Evolutionary conservation across 2,329 filamentous ascomycete genomes (phyloP), one percentile per base, ranked within the genome.

Genomic region (Magnaporthiopsis incrustans): DNA sequence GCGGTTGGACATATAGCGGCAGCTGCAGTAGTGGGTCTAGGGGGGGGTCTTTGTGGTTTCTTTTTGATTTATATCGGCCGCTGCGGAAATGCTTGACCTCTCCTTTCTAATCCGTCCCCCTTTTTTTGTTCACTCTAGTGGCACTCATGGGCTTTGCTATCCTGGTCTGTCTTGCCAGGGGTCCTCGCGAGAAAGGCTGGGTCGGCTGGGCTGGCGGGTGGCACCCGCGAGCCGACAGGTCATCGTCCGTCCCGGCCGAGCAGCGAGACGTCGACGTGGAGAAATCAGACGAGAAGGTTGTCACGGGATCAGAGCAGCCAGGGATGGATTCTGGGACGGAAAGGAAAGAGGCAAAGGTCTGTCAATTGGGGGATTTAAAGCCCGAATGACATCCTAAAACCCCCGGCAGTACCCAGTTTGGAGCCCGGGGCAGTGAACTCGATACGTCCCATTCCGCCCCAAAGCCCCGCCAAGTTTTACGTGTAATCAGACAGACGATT

Each of bases 1-100:
- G 82, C 1, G 82, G 82, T 0, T 84, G 82, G 82, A 74, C 71
- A 10, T 78, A 75, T 66, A 83, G 80, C 64, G 78, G 80, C 0
- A 75, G 73, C 10, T 76, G 74, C 57, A 77, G 76, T 32, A 74
- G 75, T 77, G 65, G 69, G 74, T 73, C 18, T 15, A 63, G n/a
- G 11, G 1, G 30, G n/a, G 11, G 1, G 30, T 30, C 44, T 53
- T 53, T 53, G 44, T 22, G 11, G 11, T 4, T 14, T 27, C 32
- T 59, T 35, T 35, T 30, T 5, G 30, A 1, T 30, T 6, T 6
- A 30, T 3, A 30, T 30, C 30, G 30, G 30, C 30, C 33, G 33
- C 33, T 12, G 1, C 57, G n/a, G 10, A n/a, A 14, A 57, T n/a
- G 22, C 53, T 26, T 22, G 38, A 22, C 38, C 38, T 2, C 8